phyloP scores from a whole-genome alignment of 2,329 filamentous ascomycete species.

The Dactylonectria macrodidyma region DNA sequence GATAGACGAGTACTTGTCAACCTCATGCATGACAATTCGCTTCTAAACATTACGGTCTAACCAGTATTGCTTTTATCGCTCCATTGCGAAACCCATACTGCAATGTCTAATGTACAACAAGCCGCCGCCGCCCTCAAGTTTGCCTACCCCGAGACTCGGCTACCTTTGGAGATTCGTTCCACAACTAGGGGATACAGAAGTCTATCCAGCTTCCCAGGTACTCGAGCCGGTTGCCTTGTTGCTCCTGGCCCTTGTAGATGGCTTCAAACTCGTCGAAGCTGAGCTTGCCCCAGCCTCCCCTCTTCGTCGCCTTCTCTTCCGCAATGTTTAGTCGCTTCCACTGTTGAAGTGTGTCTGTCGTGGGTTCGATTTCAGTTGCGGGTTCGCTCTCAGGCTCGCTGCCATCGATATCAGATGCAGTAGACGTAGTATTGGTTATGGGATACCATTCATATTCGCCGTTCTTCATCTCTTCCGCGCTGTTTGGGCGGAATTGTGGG shows the following conservation, averaged over 20 bases:
- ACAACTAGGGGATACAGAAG: constrained; percentile 73
- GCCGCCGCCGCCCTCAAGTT: not conserved
- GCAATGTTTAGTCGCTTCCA: constrained; percentile 74
- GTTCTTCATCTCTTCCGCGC: constrained; percentile 43
- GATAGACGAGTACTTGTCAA: not conserved
- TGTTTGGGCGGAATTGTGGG: constrained; percentile 78
- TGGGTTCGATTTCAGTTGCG: constrained; percentile 42
- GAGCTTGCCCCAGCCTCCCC: constrained; percentile 86
- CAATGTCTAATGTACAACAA: not conserved
- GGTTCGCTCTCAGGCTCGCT: constrained; percentile 42
- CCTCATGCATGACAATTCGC: not conserved
- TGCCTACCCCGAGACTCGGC: not conserved
- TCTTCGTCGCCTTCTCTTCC: constrained; percentile 76
- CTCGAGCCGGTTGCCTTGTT: constrained; percentile 75
- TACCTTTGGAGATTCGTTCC: constrained; percentile 6
- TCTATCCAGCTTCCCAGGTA: constrained; percentile 95
- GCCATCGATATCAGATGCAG: constrained; percentile 25
- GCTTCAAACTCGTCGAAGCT: constrained; percentile 85
- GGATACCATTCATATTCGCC: constrained; percentile 41
- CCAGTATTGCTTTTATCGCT: constrained; percentile 6
- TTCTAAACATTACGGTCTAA: constrained; percentile 23
- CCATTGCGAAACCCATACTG: not conserved
- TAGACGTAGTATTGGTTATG: constrained; percentile 30
- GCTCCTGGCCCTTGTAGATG: constrained; percentile 79
- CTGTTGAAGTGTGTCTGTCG: constrained; percentile 55